These are phyloP conservation scores for Podospora pseudocomata DNA, from an alignment of 495 filamentous ascomycete species.

Conservation along the genomic window DNA sequence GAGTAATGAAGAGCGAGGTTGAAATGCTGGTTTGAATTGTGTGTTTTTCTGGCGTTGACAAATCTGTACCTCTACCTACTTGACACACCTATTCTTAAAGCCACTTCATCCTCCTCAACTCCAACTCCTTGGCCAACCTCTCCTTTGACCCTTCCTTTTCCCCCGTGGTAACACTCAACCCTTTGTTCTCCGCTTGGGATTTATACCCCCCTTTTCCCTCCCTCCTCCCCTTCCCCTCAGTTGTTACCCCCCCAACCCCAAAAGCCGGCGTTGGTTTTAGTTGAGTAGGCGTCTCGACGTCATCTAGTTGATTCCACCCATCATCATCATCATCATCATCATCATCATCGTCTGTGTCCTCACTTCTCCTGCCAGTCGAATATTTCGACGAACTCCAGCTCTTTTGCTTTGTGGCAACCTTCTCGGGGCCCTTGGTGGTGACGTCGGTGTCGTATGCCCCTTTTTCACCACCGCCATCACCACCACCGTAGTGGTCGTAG, in stretches of 20 bases:
- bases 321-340: neutral
- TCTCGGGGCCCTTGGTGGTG: neutral
- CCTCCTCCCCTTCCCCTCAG: neutral
- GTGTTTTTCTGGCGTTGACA: too few relatives aligned
- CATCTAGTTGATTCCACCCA: neutral
- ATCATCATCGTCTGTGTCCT: neutral
- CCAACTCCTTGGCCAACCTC: neutral
- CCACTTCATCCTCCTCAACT: neutral
- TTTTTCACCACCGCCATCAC: too few relatives aligned
- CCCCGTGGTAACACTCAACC: neutral
- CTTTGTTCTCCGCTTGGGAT: neutral
- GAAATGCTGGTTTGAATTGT: too few relatives aligned
- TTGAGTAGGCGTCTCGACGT: neutral
- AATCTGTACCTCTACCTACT: too few relatives aligned
- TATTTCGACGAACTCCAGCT: neutral
- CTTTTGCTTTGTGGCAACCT: neutral
- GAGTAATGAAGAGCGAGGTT: too few relatives aligned
- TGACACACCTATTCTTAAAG: neutral
- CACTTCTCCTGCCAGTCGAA: neutral
- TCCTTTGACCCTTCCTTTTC: neutral
- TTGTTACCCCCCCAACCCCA: neutral
- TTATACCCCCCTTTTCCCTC: neutral
- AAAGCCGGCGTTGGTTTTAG: neutral
- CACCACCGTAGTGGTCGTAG: neutral
- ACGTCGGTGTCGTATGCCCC: neutral